Percentiles rank a stretch among this genome's conserved stretches.
Conservation (phyloP, 2,329 filamentous ascomycete genomes). For the Simplicillium aogashimaense region DNA sequence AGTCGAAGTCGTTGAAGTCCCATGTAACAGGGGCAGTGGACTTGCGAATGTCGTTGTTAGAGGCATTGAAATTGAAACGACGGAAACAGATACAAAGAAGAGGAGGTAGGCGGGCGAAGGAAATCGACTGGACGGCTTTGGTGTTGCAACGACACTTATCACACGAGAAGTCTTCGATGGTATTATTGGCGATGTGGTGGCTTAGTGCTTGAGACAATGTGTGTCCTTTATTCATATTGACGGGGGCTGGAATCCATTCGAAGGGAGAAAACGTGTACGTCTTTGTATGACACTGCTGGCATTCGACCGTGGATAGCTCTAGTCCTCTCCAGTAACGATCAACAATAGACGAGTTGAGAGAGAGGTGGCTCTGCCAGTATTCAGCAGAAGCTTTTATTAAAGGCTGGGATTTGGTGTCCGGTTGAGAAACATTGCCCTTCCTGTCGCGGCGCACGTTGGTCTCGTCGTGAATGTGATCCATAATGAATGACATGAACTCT, state of each 20-base stretch:
- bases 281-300: constrained; percentile 45
- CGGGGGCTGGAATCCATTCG: constrained; percentile 43
- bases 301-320: constrained; percentile 62
- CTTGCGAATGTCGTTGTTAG: constrained; percentile 40
- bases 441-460: constrained; percentile 54
- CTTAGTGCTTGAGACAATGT: constrained; percentile 53
- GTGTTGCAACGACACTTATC: constrained; percentile 61
- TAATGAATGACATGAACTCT: constrained; percentile 77
- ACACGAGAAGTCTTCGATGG: constrained; percentile 61
- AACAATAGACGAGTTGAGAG: constrained; percentile 64
- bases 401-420: constrained; percentile 20
- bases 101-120: constrained; percentile 68
- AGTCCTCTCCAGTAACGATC: constrained; percentile 73
- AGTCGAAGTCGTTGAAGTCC: constrained; percentile 59
- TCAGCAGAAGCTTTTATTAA: constrained; percentile 51
- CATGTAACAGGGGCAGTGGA: constrained; percentile 65
- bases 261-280: constrained; percentile 32
- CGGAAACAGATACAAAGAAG: constrained; percentile 72
- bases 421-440: constrained; percentile 18
- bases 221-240: constrained; percentile 18
- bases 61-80: constrained; percentile 32
- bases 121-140: constrained; percentile 60
- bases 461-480: constrained; percentile 77
- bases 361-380: constrained; percentile 65
- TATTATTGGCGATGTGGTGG: constrained; percentile 60